These are phyloP conservation scores for Carallia brachiata DNA, from an alignment of 345 rosid genomes.

Conservation along the genomic window DNA sequence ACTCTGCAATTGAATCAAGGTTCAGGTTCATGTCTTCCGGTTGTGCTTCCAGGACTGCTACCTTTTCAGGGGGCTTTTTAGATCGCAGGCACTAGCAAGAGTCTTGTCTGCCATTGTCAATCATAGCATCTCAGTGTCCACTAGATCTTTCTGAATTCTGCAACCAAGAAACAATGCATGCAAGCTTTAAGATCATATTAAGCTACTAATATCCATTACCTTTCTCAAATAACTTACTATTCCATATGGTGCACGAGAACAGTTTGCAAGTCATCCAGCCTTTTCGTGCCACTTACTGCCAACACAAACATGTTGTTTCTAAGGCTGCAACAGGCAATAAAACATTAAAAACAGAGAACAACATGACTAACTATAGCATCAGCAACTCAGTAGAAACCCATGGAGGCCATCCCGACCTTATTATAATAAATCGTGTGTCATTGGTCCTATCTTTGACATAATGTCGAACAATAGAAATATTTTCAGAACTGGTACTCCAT, in stretches of 20 bases:
- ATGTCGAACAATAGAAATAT: constrained; percentile 95
- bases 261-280: constrained; percentile 71
- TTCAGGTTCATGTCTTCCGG: constrained; percentile 91
- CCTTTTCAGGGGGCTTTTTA: constrained; percentile 79
- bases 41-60: constrained; percentile 26
- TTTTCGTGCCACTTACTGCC: constrained; percentile 26
- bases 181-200: no score
- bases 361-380: neutral
- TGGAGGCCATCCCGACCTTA: constrained; percentile 47
- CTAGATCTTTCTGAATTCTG: constrained; percentile 91
- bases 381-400: neutral
- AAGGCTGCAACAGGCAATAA: constrained; percentile 50
- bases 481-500: constrained; percentile 66
- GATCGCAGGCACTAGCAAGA: constrained; percentile 49
- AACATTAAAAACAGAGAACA: neutral
- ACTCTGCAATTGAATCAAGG: constrained; percentile 94
- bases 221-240: constrained; percentile 53
- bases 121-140: constrained; percentile 87
- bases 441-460: constrained; percentile 95
- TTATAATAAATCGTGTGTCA: constrained; percentile 91
- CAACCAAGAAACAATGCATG: constrained; percentile 18
- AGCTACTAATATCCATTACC: no score
- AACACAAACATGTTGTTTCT: constrained; percentile 91
- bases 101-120: constrained; percentile 56
- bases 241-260: constrained; percentile 69